A percentile compares a stretch with the other conserved stretches of the same genome.
Evolutionary conservation across 306 rosid genomes (phyloP).

Genomic region (Fragaria vesca): DNA sequence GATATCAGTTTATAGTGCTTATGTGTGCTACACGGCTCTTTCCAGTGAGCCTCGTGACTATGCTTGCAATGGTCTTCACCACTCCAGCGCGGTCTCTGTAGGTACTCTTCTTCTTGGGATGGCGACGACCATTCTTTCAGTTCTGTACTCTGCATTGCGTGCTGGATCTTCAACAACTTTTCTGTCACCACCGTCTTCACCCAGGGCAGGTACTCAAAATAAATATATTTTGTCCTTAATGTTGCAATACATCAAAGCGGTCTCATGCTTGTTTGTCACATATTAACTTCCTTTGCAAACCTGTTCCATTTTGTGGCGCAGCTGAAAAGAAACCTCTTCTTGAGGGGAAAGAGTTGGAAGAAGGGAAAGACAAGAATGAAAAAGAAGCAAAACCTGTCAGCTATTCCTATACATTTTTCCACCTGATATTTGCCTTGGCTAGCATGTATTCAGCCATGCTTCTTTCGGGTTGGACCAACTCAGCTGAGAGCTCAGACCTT

Average conservation of each 20-base stretch:
- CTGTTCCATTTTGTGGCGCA: slow-evolving; percentile 20
- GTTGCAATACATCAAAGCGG: not conserved
- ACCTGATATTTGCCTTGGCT: slow-evolving; percentile 90
- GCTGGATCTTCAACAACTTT: slow-evolving; percentile 93
- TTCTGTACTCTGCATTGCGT: slow-evolving; percentile 89
- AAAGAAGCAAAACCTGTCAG: slow-evolving; percentile 70
- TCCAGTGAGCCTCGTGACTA: slow-evolving; percentile 83
- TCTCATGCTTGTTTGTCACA: slow-evolving; percentile 1
- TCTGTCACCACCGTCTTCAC: slow-evolving; percentile 89
- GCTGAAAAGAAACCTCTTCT: slow-evolving; percentile 71
- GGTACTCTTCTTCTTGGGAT: slow-evolving; percentile 84
- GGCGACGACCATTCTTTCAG: slow-evolving; percentile 84
- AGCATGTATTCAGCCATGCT: slow-evolving; percentile 98
- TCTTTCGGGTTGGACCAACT: slow-evolving; percentile 89
- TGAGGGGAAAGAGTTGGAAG: slow-evolving; percentile 62
- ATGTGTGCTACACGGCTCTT: slow-evolving; percentile 88
- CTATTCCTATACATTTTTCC: slow-evolving; percentile 89
- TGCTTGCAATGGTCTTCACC: slow-evolving; percentile 83
- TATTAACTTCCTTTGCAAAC: not conserved
- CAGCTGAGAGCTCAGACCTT: slow-evolving; percentile 70
- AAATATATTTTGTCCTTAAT: not conserved
- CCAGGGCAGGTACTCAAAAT: slow-evolving; percentile 53
- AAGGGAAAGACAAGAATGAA: slow-evolving; percentile 62
- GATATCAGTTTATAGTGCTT: slow-evolving; percentile 85
- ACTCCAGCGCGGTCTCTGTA: slow-evolving; percentile 61